These are phyloP conservation scores for Aspergillus tamarii DNA, from an alignment of 2,329 filamentous ascomycete genomes.

Conservation along the genomic window DNA sequence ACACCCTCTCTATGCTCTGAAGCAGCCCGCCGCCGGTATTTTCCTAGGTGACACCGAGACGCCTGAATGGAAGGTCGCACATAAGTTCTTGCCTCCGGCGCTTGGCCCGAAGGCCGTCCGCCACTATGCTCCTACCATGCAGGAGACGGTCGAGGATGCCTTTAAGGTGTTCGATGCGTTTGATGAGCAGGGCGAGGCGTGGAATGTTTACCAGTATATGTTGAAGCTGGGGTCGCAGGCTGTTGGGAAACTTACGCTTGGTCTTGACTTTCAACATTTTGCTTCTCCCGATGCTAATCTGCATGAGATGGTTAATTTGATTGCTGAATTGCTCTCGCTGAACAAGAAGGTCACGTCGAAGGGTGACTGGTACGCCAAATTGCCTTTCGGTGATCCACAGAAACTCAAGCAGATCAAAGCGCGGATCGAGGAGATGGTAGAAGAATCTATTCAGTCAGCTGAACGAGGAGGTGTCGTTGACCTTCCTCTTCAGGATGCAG, in stretches of 20 bases:
- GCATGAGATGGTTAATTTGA: slow-evolving; percentile 55
- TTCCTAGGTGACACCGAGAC: slow-evolving; percentile 41
- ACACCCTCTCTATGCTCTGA: slow-evolving; percentile 35
- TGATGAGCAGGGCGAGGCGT: slow-evolving; percentile 49
- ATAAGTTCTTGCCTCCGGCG: slow-evolving; percentile 66
- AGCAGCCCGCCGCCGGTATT: slow-evolving; percentile 31
- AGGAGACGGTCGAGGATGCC: slow-evolving; percentile 55
- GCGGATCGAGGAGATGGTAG: slow-evolving; percentile 24
- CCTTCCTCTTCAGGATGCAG: slow-evolving; percentile 48
- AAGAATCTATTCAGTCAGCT: slow-evolving; percentile 25
- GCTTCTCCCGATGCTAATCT: slow-evolving; percentile 47
- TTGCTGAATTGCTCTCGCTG: slow-evolving; percentile 56
- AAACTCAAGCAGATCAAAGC: slow-evolving; percentile 34
- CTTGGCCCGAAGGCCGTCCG: slow-evolving; percentile 63
- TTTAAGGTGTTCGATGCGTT: slow-evolving; percentile 55
- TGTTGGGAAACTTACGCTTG: slow-evolving; percentile 49
- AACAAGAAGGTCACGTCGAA: slow-evolving; percentile 62
- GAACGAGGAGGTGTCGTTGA: slow-evolving; percentile 30
- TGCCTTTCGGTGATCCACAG: slow-evolving; percentile 63
- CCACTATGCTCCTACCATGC: slow-evolving; percentile 64
- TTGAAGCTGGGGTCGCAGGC: slow-evolving; percentile 51
- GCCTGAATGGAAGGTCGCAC: slow-evolving; percentile 46
- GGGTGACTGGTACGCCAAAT: slow-evolving; percentile 58
- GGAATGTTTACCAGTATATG: slow-evolving; percentile 56
- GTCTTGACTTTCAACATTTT: slow-evolving; percentile 52